A percentile compares a stretch with the other conserved stretches of the same genome.
phyloP scores from a whole-genome alignment of 805 yeast species.

The Barnettozyma vustinii region DNA sequence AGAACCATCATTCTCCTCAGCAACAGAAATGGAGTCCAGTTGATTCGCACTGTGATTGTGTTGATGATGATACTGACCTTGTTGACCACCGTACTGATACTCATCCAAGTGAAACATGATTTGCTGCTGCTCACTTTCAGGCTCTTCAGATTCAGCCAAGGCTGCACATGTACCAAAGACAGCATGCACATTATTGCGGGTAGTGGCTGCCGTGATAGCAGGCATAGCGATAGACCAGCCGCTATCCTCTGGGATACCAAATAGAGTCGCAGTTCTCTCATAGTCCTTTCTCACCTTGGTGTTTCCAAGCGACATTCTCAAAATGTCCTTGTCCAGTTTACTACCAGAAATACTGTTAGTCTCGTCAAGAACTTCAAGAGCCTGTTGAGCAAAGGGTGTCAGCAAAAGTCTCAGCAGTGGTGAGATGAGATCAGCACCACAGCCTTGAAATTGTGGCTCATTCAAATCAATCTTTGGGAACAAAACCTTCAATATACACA shows the following conservation, averaged over 20 bases:
- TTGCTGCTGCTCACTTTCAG: slow-evolving; percentile 30
- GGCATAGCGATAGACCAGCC: slow-evolving; percentile 99
- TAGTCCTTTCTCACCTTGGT: slow-evolving; percentile 71
- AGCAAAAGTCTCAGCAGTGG: slow-evolving; percentile 75
- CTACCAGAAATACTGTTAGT: slow-evolving; percentile 84
- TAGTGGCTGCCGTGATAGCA: slow-evolving; percentile 78
- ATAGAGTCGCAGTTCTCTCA: slow-evolving; percentile 81
- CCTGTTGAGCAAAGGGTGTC: slow-evolving; percentile 85
- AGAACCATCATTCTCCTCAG: slow-evolving; percentile 65
- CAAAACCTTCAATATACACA: slow-evolving; percentile 67
- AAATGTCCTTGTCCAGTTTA: slow-evolving; percentile 82
- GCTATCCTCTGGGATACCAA: slow-evolving; percentile 90
- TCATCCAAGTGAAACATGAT: slow-evolving; percentile 56
- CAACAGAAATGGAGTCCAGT: slow-evolving; percentile 42
- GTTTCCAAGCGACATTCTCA: slow-evolving; percentile 88
- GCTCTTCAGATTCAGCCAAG: slow-evolving; percentile 26
- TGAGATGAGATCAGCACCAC: slow-evolving; percentile 92
- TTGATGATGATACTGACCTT: slow-evolving; percentile 2
- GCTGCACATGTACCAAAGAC: slow-evolving; percentile 80
- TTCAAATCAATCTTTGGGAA: slow-evolving; percentile 75
- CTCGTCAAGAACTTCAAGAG: slow-evolving; percentile 85
- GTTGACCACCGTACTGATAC: slow-evolving; percentile 32
- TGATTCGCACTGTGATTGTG: slow-evolving; percentile 9
- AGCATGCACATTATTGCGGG: slow-evolving; percentile 91
- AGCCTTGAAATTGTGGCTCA: slow-evolving; percentile 73